These are phyloP conservation scores for Fraxinus sp. DNA, from an alignment of 305 asterid genomes.

Conservation along the genomic window DNA sequence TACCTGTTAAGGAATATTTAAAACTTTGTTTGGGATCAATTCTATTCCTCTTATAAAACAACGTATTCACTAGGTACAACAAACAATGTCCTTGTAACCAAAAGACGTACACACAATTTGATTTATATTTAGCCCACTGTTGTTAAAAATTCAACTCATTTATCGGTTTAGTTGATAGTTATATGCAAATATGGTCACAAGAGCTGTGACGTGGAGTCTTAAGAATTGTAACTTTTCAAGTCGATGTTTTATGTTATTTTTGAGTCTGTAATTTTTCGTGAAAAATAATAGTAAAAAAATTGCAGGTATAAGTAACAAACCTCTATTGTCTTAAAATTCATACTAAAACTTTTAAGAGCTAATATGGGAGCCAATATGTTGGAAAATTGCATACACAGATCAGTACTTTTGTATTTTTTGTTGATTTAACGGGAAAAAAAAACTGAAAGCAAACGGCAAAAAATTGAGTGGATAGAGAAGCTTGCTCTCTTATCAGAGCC, in stretches of 20 bases:
- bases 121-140: neutral
- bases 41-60: too few relatives aligned
- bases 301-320: neutral
- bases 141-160: neutral
- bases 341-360: neutral
- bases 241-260: neutral
- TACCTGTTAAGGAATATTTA: too few relatives aligned
- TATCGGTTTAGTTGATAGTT: neutral
- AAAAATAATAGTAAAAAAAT: neutral
- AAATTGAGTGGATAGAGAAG: neutral
- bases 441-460: neutral
- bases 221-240: neutral
- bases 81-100: neutral
- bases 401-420: neutral
- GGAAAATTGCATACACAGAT: neutral
- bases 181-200: neutral
- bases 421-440: too few relatives aligned
- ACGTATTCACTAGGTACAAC: neutral
- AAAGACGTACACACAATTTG: neutral
- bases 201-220: neutral
- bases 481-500: constrained; percentile 39
- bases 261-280: too few relatives aligned
- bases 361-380: too few relatives aligned
- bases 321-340: neutral
- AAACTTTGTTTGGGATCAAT: too few relatives aligned